These are phyloP conservation scores for Pilaira anomala DNA, from an alignment of 192 early-diverging fungal species.

Conservation along the genomic window DNA sequence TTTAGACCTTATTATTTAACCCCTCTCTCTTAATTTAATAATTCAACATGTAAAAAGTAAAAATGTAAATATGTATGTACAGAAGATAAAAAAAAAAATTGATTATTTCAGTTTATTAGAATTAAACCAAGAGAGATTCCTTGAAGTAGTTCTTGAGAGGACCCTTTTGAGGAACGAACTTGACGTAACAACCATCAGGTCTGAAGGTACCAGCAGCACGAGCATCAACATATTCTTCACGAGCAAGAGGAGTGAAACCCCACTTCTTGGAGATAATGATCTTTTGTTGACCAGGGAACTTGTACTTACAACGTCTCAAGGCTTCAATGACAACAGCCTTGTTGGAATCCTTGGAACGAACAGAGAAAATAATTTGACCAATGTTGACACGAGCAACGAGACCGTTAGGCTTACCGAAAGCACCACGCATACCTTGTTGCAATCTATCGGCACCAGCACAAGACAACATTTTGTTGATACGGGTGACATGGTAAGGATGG, in stretches of 20 bases:
- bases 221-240: slow-evolving; percentile 82
- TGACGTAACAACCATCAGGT: slow-evolving; percentile 94
- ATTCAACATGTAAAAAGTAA: too few species aligned
- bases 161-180: slow-evolving; percentile 87
- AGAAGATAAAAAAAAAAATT: too few species aligned
- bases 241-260: slow-evolving; percentile 98
- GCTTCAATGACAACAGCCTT: slow-evolving; percentile 88
- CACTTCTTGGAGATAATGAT: slow-evolving; percentile 99
- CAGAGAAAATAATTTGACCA: slow-evolving; percentile 94
- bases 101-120: too few species aligned
- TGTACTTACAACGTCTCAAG: slow-evolving; percentile 95
- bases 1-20: too few species aligned
- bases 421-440: slow-evolving; percentile 99
- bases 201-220: slow-evolving; percentile 75
- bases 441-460: slow-evolving; percentile 99
- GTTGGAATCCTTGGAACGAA: slow-evolving; percentile 94
- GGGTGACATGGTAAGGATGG: slow-evolving; percentile 97
- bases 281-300: slow-evolving; percentile 98
- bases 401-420: slow-evolving; percentile 95
- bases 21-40: too few species aligned
- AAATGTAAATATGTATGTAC: too few species aligned
- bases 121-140: slow-evolving; percentile 23
- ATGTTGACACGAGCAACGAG: slow-evolving; percentile 96
- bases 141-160: slow-evolving; percentile 53
- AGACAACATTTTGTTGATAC: slow-evolving; percentile 99